Evolutionary conservation across 2,329 filamentous ascomycete genomes (phyloP), one percentile per base, ranked within the genome.

Genomic region (Diaporthe citri): DNA sequence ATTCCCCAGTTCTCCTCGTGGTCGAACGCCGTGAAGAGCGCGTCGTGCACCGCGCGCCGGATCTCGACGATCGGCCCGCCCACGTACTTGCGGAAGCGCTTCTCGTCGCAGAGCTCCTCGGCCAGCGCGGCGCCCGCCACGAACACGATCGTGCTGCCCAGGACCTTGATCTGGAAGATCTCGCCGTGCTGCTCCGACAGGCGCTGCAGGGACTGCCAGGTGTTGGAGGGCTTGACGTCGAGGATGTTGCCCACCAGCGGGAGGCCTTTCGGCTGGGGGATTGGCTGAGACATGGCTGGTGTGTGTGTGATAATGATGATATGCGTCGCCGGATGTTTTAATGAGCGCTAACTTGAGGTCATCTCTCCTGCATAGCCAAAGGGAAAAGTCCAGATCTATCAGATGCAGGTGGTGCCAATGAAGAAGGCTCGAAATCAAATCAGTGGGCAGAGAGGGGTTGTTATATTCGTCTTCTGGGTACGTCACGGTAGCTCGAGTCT

Each of bases 41-140:
- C 78, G 76, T 88, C 87, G 79, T 90, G 84, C 13, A 89, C 87
- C 8, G 86, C 82, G 39, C 84, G 83, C 31, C 87, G 85, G 74
- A 89, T 89, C 83, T 90, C 87, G 69, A 88, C 85, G 69, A 90
- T 83, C 5, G 88, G 88, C 0, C 87, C 88, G 41, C 87, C 87
- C 2, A 90, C 87, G 76, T 83, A 89, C 78, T 90, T 90, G 73
- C 87, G 86, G 80, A 90, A 90, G 0, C 88, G 85, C 78, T 83
- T 86, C 82, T 89, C 82, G 79, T 90, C 87, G 78, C 88, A 89
- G 2, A 87, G 69, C 74, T 87, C 85, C 75, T 85, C 84, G 13
- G 84, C 84, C 2, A 87, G 80, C 0, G 84, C 83, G 6, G 83
- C 84, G 69, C 82, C 81, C 0, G 84, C 84, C 1, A 86, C 83